phyloP scores from a whole-genome alignment of 768 basidiomycete genomes.

The Crassisporium funariophilum region DNA sequence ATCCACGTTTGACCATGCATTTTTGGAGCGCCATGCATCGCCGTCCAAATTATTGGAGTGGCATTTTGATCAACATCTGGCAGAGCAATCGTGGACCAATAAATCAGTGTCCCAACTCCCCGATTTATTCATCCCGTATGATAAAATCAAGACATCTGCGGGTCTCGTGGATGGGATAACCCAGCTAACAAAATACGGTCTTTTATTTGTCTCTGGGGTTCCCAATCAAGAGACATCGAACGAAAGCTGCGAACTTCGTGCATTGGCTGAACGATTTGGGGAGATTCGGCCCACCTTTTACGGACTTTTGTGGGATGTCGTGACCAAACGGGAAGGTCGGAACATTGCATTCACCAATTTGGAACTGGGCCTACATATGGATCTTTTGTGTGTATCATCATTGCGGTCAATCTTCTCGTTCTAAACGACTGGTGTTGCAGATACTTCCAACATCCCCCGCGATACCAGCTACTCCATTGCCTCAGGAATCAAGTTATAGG shows the following conservation, averaged over 20 bases:
- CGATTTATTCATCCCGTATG: conserved; percentile 60
- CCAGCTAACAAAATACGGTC: conserved; percentile 71
- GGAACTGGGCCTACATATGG: conserved; percentile 88
- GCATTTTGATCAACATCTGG: conserved; percentile 42
- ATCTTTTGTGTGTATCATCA: conserved; percentile 72
- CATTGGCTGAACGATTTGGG: conserved; percentile 69
- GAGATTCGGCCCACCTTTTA: conserved; percentile 88
- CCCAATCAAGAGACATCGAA: conserved; percentile 63
- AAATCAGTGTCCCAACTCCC: conserved; percentile 34
- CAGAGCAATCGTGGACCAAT: conserved; percentile 46
- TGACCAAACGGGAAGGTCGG: conserved; percentile 66
- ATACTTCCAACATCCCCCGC: conserved; percentile 89
- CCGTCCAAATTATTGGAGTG: conserved; percentile 36
- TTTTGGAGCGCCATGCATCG: conserved; percentile 53
- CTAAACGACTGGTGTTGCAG: conserved; percentile 39
- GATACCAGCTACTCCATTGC: conserved; percentile 92
- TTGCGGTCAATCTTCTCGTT: background rate
- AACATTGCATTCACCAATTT: conserved; percentile 97
- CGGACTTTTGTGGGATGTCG: conserved; percentile 87
- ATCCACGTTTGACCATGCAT: conserved; percentile 52
- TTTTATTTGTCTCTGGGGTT: conserved; percentile 73
- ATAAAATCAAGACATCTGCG: conserved; percentile 41
- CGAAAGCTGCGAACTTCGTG: conserved; percentile 64
- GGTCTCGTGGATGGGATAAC: conserved; percentile 61
- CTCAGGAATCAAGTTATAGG: conserved; percentile 83